These are phyloP conservation scores for Vitis rotundifolia DNA, from an alignment of 164 flowering plant species.

Conservation along the genomic window DNA sequence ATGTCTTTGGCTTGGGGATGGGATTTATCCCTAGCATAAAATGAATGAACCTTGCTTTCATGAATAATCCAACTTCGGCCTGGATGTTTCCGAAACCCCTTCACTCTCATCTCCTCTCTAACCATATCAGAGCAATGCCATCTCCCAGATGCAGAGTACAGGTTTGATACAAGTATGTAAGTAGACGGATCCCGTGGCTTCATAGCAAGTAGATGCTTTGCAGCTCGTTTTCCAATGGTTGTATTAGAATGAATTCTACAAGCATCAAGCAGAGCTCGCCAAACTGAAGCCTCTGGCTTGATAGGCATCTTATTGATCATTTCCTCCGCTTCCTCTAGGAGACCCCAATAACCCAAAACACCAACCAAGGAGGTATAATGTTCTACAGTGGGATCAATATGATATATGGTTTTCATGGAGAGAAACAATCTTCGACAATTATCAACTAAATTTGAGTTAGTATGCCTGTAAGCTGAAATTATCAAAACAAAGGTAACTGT, in stretches of 20 bases:
- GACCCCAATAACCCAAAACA: slow-evolving; percentile 75
- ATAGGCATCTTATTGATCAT: slow-evolving; percentile 57
- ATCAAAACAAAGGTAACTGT: slow-evolving; percentile 50
- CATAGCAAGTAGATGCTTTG: slow-evolving; percentile 55
- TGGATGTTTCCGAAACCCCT: slow-evolving; percentile 68
- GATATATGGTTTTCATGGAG: slow-evolving; percentile 56
- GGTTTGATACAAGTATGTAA: slow-evolving; percentile 67
- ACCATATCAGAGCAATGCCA: slow-evolving; percentile 80
- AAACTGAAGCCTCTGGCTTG: slow-evolving; percentile 58
- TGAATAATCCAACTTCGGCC: slow-evolving; percentile 77
- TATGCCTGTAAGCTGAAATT: slow-evolving; percentile 69
- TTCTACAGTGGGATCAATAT: slow-evolving; percentile 62
- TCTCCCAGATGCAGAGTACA: slow-evolving; percentile 86
- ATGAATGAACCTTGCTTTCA: slow-evolving; percentile 60
- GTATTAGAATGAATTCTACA: slow-evolving; percentile 54
- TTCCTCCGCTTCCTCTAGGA: slow-evolving; percentile 78
- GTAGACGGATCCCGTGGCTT: slow-evolving; percentile 76
- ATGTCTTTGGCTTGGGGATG: slow-evolving; percentile 74
- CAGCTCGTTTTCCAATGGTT: slow-evolving; percentile 54
- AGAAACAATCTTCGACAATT: slow-evolving; percentile 56
- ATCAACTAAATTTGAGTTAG: slow-evolving; percentile 48
- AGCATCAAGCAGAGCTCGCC: slow-evolving; percentile 85
- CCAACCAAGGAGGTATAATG: slow-evolving; percentile 76
- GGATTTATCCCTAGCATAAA: slow-evolving; percentile 74
- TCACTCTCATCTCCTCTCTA: slow-evolving; percentile 69